These are phyloP conservation scores for Wickerhamiella dianesei DNA, from an alignment of 805 yeast genomes.

Conservation along the genomic window DNA sequence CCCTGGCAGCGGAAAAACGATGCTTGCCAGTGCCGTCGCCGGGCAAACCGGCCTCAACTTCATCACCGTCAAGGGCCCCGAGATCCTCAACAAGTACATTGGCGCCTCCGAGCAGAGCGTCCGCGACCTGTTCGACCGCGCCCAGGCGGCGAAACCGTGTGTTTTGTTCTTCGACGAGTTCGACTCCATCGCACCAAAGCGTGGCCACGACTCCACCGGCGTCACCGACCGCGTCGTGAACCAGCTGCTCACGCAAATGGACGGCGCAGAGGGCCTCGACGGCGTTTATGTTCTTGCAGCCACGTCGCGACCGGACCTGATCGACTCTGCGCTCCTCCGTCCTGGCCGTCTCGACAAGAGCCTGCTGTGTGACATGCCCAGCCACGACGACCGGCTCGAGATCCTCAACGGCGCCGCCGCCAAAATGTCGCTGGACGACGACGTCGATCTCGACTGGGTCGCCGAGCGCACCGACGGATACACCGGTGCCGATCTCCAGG, in stretches of 20 bases:
- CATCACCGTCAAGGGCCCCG: conserved; percentile 91
- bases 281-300: conserved; percentile 96
- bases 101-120: conserved; percentile 96
- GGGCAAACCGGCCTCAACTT: conserved; percentile 88
- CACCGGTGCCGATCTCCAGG: conserved; percentile 93
- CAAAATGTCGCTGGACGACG: conserved; percentile 45
- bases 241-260: conserved; percentile 95
- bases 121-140: conserved; percentile 83
- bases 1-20: conserved; percentile 96
- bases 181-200: conserved; percentile 92
- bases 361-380: conserved; percentile 81
- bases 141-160: conserved; percentile 90
- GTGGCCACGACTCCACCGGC: conserved; percentile 96
- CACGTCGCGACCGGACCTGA: conserved; percentile 87
- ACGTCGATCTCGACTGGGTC: conserved; percentile 39
- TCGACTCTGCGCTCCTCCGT: conserved; percentile 85
- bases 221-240: conserved; percentile 96
- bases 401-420: conserved; percentile 42
- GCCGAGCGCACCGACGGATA: conserved; percentile 58
- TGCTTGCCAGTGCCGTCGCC: conserved; percentile 85
- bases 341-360: conserved; percentile 95
- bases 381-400: conserved; percentile 52
- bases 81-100: conserved; percentile 82
- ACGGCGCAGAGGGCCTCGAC: conserved; percentile 95
- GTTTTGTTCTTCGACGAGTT: conserved; percentile 88